Evolutionary conservation across 2,329 filamentous ascomycete species (phyloP), one percentile per base, ranked within the genome.

Genomic region (Davidsoniella australis): DNA sequence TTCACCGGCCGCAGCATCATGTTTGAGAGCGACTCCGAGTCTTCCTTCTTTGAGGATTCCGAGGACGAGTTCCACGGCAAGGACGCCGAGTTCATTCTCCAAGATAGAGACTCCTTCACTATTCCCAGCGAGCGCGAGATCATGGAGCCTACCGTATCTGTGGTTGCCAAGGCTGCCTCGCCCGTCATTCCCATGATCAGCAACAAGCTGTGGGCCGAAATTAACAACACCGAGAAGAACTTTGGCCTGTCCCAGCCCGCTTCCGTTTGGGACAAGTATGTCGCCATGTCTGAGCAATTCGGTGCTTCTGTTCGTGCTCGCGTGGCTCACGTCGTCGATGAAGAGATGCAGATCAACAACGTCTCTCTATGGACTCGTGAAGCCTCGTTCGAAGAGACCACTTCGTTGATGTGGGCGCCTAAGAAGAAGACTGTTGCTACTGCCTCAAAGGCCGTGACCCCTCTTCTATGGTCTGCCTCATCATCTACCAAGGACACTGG

Each of bases 21-120:
- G 41, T 40, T 50, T 52, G 47, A 53, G 55, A 55, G 63, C 4
- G 60, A 60, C 7, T 62, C 64, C 20, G 63, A 67, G 8, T 38
- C 49, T 17, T 41, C 43, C 10, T 40, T 14, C 17, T 41, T 47
- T 24, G 48, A 45, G 36, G 16, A 49, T 18, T 23, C 16, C n/a
- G 26, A 38, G 17, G 42, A 57, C 23, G 55, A 57, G 18, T 55
- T 57, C 54, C 41, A 48, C 18, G 33, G 45, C 20, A 47, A 53
- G 10, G 47, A 37, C 4, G 36, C 37, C 5, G 23, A 49, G n/a
- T 50, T 49, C 24, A 45, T 49, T 20, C 40, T 53, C 17, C 51
- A 50, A 29, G 47, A 53, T 41, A 43, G 51, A 39, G 47, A 48
- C 33, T 53, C 51, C 8, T 40, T 42, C 23, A 17, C 20, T 44